Evolutionary conservation across 495 filamentous ascomycete species (phyloP), one percentile per base, ranked within the genome.

Genomic region (Aspergillus homomorphus): DNA sequence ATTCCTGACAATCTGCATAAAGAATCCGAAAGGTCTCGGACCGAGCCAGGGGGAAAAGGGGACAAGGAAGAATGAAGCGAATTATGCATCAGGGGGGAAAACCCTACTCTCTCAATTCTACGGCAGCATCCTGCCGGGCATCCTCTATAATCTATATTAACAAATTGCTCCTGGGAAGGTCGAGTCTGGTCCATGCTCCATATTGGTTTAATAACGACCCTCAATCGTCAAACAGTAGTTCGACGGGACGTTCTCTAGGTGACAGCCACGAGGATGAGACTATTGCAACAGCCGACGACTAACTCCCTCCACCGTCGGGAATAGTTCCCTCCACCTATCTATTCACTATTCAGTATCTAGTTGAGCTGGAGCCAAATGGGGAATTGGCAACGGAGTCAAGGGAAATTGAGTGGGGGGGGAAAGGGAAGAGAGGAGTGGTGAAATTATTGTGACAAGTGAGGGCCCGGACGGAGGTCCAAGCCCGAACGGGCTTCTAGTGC

Each of bases 401-500:
- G 26, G 9, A 28, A 28, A 28, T 28, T 28, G 9, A 9, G 26
- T 4, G n/a, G n/a, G n/a, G n/a, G n/a, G n/a, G n/a, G n/a, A 43
- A 53, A 42, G 46, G 41, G 50, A 43, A 51, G 14, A 44, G 51
- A 55, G 45, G 28, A 20, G 43, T 9, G 24, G 21, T 19, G 45
- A 48, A 48, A 48, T 48, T 48, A 28, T 30, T 7, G 48, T 26
- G 48, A 18, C 22, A 51, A 26, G 14, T 30, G 26, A 10, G 33
- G 48, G 23, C 15, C 24, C 48, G 48, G 45, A 28, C 24, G 48
- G 48, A 18, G 14, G 14, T 50, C 21, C 7, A 50, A 50, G 22
- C 46, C 46, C 21, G 18, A 50, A 50, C 22, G 46, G 46, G 46
- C 46, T 22, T 51, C 48, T 51, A 30, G 48, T 26, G 48, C 24